Conservation (phyloP, 2,329 filamentous ascomycete species). For the Colletotrichum melonis region DNA sequence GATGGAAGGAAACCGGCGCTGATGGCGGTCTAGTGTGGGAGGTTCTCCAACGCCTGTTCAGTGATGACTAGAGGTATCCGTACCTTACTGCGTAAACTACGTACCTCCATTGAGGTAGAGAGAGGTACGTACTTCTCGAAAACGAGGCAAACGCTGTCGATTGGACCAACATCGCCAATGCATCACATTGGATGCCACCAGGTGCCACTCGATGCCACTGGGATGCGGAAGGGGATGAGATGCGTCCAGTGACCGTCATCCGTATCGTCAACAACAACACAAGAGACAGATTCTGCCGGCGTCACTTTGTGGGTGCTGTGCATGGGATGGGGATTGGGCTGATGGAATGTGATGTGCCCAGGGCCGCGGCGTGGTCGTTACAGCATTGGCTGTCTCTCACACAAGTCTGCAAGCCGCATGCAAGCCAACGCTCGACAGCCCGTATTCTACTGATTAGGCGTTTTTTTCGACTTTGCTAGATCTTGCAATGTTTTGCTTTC, state of each 20-base stretch:
- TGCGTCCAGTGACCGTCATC: neutral
- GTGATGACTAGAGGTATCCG: neutral
- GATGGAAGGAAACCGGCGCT: neutral
- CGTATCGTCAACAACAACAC: neutral
- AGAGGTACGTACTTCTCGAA: neutral
- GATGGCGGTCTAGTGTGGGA: neutral
- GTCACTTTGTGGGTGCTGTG: neutral
- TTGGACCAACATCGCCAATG: slow-evolving; percentile 6
- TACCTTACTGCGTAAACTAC: too few relatives aligned
- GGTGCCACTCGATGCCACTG: neutral
- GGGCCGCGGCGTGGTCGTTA: neutral
- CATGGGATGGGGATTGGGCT: neutral
- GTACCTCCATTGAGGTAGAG: too few relatives aligned
- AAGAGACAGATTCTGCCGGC: neutral
- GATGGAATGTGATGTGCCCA: neutral
- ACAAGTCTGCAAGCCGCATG: neutral
- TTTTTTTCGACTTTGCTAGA: slow-evolving; percentile 4
- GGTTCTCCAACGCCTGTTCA: neutral
- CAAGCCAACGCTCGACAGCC: neutral
- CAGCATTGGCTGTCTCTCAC: neutral
- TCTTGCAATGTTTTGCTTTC: neutral
- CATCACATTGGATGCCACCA: neutral
- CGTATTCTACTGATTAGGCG: neutral
- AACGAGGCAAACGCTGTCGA: slow-evolving; percentile 7
- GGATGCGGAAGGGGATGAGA: neutral